These are phyloP conservation scores for Apiotrichum akiyoshidainum DNA, from an alignment of 1,284 basidiomycete species.

Conservation along the genomic window DNA sequence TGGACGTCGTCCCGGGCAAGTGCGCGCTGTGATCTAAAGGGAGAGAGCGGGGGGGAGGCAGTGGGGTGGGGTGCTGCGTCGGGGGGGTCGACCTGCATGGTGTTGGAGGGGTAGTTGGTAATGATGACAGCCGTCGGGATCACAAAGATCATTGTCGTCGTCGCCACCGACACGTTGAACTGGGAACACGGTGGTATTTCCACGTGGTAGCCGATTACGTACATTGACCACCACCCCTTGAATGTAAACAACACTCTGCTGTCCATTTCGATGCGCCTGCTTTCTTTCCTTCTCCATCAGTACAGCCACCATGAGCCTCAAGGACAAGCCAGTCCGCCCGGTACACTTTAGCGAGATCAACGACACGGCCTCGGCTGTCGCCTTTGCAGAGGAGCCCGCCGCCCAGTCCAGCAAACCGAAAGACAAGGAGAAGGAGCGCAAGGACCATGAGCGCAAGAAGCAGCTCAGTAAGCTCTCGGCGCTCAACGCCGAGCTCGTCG, in stretches of 20 bases:
- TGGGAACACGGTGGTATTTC: too few relatives aligned
- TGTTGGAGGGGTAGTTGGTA: background rate
- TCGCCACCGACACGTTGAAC: too few relatives aligned
- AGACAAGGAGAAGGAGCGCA: background rate
- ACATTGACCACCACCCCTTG: too few relatives aligned
- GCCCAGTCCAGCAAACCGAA: background rate
- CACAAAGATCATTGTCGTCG: too few relatives aligned
- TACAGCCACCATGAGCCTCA: background rate
- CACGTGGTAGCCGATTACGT: too few relatives aligned
- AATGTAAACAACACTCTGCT: background rate
- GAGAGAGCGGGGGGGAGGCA: constrained; percentile 11
- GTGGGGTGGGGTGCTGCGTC: constrained; percentile 9
- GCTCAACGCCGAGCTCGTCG: constrained; percentile 70
- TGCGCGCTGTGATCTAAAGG: constrained; percentile 4
- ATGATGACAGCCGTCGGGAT: too few relatives aligned
- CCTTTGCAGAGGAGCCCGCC: too few relatives aligned
- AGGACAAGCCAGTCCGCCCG: background rate
- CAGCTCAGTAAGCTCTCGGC: constrained; percentile 49
- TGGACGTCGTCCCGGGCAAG: constrained; percentile 6
- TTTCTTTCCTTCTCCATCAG: constrained; percentile 6
- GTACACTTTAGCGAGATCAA: background rate
- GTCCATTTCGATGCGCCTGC: constrained; percentile 1
- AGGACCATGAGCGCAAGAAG: background rate
- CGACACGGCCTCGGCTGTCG: too few relatives aligned
- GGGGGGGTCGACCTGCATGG: constrained; percentile 21